Evolutionary conservation across 2,329 filamentous ascomycete genomes (phyloP), one percentile per base, ranked within the genome.

Genomic region (Nemania bipapillata): DNA sequence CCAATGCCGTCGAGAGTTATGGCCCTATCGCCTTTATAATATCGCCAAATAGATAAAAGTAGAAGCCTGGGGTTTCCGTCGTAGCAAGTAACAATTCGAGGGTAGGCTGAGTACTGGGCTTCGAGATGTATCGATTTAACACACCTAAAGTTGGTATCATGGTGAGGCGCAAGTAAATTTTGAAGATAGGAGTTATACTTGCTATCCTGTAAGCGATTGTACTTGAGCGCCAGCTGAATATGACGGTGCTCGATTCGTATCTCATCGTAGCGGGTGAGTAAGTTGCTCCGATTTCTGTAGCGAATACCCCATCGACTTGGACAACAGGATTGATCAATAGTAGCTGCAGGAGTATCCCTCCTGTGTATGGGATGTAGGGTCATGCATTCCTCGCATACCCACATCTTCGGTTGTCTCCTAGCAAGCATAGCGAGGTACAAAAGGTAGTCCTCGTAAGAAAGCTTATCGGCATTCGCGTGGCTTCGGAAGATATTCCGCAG

Each of bases 151-250:
- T n/a, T n/a, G n/a, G n/a, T n/a, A n/a, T n/a, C n/a, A n/a, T n/a
- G n/a, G 26, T 54, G 22, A 8, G 65, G 59, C 7, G 26, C 28
- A 12, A 55, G 8, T 32, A 67, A 4, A 3, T 24, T 37, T 37
- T 26, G 17, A 3, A 67, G 35, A 17, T 59, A 63, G 26, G 53
- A 28, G 24, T 56, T 22, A 17, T 63, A 63, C 22, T 58, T 40
- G 2, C 7, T 8, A 5, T 45, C 3, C 24, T 58, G 53, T 28
- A 63, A 17, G 3, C 59, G 65, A 30, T 45, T 30, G 15, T 67
- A 63, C 30, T 67, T 67, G 3, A 67, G 47, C 1, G 59, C 53
- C 1, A 63, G 65, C 54, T 63, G 45, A 24, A 63, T 15, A 40
- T 67, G 65, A 4, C 28, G 53, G 28, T 59, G 54, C 12, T 49